Evolutionary conservation across 2,329 filamentous ascomycete genomes (phyloP), one percentile per base, ranked within the genome.

Genomic region (Verticillium longisporum): DNA sequence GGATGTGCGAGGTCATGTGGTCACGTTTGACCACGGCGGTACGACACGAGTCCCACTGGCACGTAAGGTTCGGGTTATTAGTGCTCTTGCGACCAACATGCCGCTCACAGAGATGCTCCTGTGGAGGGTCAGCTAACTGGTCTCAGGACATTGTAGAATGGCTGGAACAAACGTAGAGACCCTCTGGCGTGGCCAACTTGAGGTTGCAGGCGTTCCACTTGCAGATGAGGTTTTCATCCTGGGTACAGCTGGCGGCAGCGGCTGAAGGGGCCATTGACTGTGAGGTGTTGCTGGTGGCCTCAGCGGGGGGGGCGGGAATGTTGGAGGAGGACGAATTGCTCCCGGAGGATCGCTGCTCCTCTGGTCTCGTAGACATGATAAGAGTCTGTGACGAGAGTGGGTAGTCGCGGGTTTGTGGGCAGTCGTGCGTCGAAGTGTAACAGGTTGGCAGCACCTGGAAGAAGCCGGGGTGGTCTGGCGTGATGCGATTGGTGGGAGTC

Each of bases 71-170:
- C 71, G 99, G 83, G 78, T 99, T 99, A 81, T 98, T 98, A 72
- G 95, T 99, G 80, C 91, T 96, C 83, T 99, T 99, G 77, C 95
- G 92, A 66, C 95, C 95, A 74, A 99, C 93, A 82, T 99, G 95
- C 72, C 92, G 91, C 75, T 98, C 95, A 77, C 95, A 98, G 68
- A 99, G 93, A 77, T 99, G 95, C 71, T 98, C 94, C 93, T 21
- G 70, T 50, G 55, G 6, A 7, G 26, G 6, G 4, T n/a, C n/a
- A n/a, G n/a, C 18, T 21, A 37, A 33, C 21, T 41, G 14, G 6
- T n/a, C 9, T 32, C 5, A 21, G 1, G 18, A 21, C 18, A 9
- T 15, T 9, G 45, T n/a, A 5, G 14, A 21, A n/a, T 11, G 21
- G 6, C 21, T 75, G 18, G 18, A 21, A 21, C 83, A 75, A 78